Percentiles rank a stretch among this genome's conserved stretches.
Conservation (phyloP, 306 rosid genomes). For the Fragaria nilgerrensis region DNA sequence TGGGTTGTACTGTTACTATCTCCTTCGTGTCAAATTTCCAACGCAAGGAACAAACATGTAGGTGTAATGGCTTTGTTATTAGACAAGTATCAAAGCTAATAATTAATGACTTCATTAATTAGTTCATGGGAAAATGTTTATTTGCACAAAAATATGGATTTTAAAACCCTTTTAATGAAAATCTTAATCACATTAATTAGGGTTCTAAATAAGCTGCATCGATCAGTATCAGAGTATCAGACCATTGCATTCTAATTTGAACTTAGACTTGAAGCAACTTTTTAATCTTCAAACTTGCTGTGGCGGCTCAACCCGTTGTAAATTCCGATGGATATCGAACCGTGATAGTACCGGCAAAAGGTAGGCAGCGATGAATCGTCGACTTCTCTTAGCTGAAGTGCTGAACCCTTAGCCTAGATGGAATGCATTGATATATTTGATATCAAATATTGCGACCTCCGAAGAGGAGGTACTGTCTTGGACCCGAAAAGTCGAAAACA, state of each 20-base stretch:
- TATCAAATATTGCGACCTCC: neutral
- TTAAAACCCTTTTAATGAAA: too few relatives aligned
- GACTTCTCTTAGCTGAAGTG: neutral
- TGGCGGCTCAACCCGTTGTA: neutral
- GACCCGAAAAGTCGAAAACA: neutral
- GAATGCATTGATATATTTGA: neutral
- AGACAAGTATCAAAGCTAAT: neutral
- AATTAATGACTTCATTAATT: too few relatives aligned
- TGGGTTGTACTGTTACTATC: neutral
- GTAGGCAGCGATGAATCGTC: neutral
- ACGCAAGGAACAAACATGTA: neutral
- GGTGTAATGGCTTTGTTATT: neutral
- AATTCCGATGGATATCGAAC: neutral
- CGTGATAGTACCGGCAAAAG: neutral
- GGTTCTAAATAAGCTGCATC: neutral
- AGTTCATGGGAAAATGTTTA: too few relatives aligned
- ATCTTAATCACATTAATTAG: too few relatives aligned
- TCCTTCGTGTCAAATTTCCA: neutral
- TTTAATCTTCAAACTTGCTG: neutral
- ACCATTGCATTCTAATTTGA: too few relatives aligned
- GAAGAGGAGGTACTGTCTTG: neutral
- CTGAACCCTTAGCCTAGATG: neutral
- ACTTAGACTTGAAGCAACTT: too few relatives aligned
- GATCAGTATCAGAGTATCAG: too few relatives aligned
- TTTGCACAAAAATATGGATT: too few relatives aligned